Percentiles rank a stretch among this genome's conserved stretches.
Conservation (phyloP, 768 basidiomycete genomes). For the Lentinus tigrinus region DNA sequence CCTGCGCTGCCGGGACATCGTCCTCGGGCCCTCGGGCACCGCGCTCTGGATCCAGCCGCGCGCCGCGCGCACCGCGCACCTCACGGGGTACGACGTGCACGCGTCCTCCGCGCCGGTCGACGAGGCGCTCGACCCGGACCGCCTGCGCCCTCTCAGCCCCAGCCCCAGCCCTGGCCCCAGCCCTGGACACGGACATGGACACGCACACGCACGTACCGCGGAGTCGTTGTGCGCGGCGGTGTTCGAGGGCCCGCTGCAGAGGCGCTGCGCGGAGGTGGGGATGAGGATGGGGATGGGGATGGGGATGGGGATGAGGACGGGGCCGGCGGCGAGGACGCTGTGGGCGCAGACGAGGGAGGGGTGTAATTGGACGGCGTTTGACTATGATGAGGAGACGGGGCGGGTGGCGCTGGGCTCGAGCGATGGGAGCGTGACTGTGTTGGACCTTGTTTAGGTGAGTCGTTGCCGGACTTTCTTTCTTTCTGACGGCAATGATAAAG, state of each 20-base stretch:
- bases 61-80: slow-evolving; percentile 42
- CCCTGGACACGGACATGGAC: neutral
- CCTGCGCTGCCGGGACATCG: slow-evolving; percentile 52
- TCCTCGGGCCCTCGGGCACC: slow-evolving; percentile 54
- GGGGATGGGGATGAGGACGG: neutral
- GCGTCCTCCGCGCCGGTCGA: slow-evolving; percentile 15
- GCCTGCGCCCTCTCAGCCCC: slow-evolving; percentile 4
- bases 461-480: neutral
- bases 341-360: slow-evolving; percentile 30
- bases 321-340: slow-evolving; percentile 27
- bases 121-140: slow-evolving; percentile 7
- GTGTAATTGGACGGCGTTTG: slow-evolving; percentile 53
- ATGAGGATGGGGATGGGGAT: too few relatives aligned
- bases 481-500: neutral
- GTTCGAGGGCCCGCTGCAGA: slow-evolving; percentile 48
- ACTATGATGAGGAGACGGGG: slow-evolving; percentile 60
- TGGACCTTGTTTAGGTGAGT: slow-evolving; percentile 32
- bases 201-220: slow-evolving; percentile 6
- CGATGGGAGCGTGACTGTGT: slow-evolving; percentile 44
- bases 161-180: neutral
- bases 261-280: slow-evolving; percentile 15
- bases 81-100: slow-evolving; percentile 27
- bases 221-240: slow-evolving; percentile 48
- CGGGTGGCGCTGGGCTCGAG: slow-evolving; percentile 52
- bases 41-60: slow-evolving; percentile 63